A percentile compares a stretch with the other conserved stretches of the same genome.
Conservation (phyloP, 2,329 filamentous ascomycete genomes). For the Trichophyton benhamiae region DNA sequence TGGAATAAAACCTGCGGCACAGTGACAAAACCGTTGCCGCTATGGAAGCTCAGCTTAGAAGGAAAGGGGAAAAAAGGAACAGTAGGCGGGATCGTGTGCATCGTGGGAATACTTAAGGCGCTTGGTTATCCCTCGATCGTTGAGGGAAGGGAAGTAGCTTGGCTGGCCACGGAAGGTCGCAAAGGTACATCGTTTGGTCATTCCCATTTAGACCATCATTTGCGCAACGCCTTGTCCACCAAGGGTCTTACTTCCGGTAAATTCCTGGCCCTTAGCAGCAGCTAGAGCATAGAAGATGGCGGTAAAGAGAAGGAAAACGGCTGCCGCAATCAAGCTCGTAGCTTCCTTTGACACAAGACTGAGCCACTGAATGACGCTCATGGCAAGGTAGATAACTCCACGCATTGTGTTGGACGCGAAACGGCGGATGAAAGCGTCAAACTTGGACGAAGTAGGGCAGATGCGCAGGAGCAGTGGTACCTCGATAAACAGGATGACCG, state of each 20-base stretch:
- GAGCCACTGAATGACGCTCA: conserved; percentile 75
- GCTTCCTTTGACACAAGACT: conserved; percentile 49
- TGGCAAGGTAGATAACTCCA: conserved; percentile 68
- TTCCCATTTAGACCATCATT: conserved; percentile 67
- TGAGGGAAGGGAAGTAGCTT: neutral
- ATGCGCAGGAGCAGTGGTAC: conserved; percentile 91
- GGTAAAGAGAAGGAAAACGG: conserved; percentile 65
- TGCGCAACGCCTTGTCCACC: conserved; percentile 88
- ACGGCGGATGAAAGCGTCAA: conserved; percentile 78
- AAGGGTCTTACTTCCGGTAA: conserved; percentile 70
- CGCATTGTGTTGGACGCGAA: conserved; percentile 97
- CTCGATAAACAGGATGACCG: conserved; percentile 73
- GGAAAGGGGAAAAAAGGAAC: neutral
- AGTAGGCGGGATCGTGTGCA: neutral
- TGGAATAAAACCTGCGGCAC: neutral
- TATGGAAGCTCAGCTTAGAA: neutral
- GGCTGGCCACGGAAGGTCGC: neutral
- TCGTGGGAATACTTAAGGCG: neutral
- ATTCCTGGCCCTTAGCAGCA: conserved; percentile 35
- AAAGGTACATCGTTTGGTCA: neutral
- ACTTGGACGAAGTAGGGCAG: conserved; percentile 82
- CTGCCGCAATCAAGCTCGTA: conserved; percentile 73
- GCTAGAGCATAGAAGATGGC: conserved; percentile 58
- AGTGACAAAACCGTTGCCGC: neutral
- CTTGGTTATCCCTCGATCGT: neutral